Conservation (phyloP, 2,329 filamentous ascomycete species). For the Fusarium acutatum region DNA sequence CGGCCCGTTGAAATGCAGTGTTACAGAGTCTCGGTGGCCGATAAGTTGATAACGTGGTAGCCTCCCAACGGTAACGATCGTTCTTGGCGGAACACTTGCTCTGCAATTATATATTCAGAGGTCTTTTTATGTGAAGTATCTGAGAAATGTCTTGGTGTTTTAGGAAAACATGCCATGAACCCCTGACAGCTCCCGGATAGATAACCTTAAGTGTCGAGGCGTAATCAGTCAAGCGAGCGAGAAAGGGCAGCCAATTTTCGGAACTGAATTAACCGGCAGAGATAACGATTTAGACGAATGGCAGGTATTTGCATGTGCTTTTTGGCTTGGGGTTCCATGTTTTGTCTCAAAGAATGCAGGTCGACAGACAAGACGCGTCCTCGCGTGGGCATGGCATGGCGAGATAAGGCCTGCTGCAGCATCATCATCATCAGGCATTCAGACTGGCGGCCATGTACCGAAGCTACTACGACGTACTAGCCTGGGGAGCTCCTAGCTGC, state of each 20-base stretch:
- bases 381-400: conserved; percentile 23
- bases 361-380: not conserved
- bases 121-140: not conserved
- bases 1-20: conserved; percentile 24
- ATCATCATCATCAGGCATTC: conserved; percentile 14
- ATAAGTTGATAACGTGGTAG: conserved; percentile 8
- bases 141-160: not conserved
- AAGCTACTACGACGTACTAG: conserved; percentile 15
- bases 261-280: conserved; percentile 5
- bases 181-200: not conserved
- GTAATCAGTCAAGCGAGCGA: conserved; percentile 19
- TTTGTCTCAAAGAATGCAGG: conserved; percentile 20
- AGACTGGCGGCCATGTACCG: conserved; percentile 24
- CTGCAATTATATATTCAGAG: not conserved
- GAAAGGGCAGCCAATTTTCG: not conserved
- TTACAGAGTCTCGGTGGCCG: conserved; percentile 17
- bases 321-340: conserved; percentile 4
- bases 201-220: not conserved
- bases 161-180: not conserved
- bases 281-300: conserved; percentile 15
- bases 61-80: not conserved
- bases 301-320: conserved; percentile 5
- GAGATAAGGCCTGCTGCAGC: conserved; percentile 37
- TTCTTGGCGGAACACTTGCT: not conserved
- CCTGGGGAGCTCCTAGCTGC: conserved; percentile 30